A percentile compares a stretch with the other conserved stretches of the same genome.
Evolutionary conservation across 23 red algal genomes (phyloP).

Genomic region (Gracilariopsis chorda): DNA sequence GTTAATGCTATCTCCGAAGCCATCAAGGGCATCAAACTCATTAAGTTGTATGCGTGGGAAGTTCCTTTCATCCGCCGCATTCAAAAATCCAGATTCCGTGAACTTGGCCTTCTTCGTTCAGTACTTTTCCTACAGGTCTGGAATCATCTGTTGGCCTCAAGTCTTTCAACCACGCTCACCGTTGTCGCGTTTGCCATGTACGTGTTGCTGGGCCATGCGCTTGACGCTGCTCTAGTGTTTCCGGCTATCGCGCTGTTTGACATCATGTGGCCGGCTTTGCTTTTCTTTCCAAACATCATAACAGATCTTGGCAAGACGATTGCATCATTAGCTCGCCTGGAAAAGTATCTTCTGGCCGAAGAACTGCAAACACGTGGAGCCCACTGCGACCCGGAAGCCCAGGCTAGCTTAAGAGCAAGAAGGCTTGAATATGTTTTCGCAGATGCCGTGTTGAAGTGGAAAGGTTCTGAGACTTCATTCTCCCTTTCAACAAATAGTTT

Average conservation of each 20-base stretch:
- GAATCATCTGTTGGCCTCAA: conserved; percentile 17
- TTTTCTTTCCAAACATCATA: conserved; percentile 71
- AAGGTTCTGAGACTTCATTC: background rate
- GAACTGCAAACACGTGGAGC: background rate
- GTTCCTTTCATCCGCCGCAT: conserved; percentile 48
- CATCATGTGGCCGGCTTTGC: conserved; percentile 84
- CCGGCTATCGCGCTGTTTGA: conserved; percentile 87
- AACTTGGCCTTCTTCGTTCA: conserved; percentile 20
- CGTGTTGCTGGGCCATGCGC: conserved; percentile 24
- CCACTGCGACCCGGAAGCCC: background rate
- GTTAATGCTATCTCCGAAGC: conserved; percentile 63
- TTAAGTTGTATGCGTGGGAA: conserved; percentile 97
- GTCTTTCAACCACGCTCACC: conserved; percentile 44
- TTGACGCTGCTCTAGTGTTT: conserved; percentile 68
- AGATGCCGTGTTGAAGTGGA: background rate
- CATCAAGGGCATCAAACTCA: conserved; percentile 59
- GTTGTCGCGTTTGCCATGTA: conserved; percentile 58
- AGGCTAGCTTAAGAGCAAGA: background rate
- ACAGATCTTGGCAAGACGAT: conserved; percentile 41
- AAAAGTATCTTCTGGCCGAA: conserved; percentile 52
- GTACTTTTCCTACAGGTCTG: background rate
- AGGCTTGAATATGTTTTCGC: background rate
- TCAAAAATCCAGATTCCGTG: background rate
- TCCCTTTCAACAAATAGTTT: conserved; percentile 52
- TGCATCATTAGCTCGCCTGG: conserved; percentile 51